Evolutionary conservation across 352 stramenopile genomes (phyloP), one percentile per base, ranked within the genome.

Genomic region (Pythium insidiosum): DNA sequence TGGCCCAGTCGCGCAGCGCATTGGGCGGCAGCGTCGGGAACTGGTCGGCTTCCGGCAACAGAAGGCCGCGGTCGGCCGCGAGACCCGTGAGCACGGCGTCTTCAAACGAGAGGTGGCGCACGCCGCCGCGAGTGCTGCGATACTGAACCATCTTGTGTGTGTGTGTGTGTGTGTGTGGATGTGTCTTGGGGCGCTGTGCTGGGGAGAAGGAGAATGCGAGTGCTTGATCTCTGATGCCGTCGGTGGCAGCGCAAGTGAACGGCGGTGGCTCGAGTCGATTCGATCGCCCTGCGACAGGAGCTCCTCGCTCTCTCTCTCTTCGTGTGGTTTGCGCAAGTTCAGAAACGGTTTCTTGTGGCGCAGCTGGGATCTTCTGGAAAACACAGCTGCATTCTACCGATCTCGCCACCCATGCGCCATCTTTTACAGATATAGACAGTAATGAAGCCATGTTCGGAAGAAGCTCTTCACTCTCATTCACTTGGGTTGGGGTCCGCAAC

Each of bases 61-160:
- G 68, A 29, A 95, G 70, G 0, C 84, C 84, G 38, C 84, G 73
- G 59, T 95, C 84, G 12, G 74, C 44, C n/a, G 68, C 82, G 23
- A 95, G 68, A 6, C 84, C 84, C 34, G 76, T 92, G 48, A 95
- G 75, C 51, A 95, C 84, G 2, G 82, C 77, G 44, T 89, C 61
- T 54, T 95, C 82, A 57, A 95, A 95, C 39, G 77, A 80, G 42
- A 94, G 67, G 48, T 70, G 71, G 44, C 74, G 70, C 49, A 87
- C 73, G 52, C 73, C 82, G 47, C 82, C 82, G 43, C 82, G 76
- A 24, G 82, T 94, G 51, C 82, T 94, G 23, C 77, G 73, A 50
- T 89, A 94, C 49, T 84, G 68, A 37, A 90, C 79, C 82, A 94
- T 94, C 25, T n/a, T 58, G 35, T 15, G 23, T 20, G 21, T 15